phyloP scores from a whole-genome alignment of 2,329 filamentous ascomycete genomes.

The Trichophyton verrucosum region DNA sequence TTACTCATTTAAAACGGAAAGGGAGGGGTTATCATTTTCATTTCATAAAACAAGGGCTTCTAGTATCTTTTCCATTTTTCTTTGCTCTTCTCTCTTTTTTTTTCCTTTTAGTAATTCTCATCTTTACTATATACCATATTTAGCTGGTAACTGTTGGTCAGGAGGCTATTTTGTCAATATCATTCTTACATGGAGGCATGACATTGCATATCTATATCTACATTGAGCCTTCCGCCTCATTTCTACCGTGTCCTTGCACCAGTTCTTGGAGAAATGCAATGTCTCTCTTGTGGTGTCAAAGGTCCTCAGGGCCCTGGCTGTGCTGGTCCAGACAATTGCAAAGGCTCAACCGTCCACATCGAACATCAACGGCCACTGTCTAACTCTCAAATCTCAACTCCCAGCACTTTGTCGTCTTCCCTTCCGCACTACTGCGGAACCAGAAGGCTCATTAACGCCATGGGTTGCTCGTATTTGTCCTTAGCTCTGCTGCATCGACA shows the following conservation, averaged over 20 bases:
- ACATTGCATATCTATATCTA: not conserved
- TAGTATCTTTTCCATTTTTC: not conserved
- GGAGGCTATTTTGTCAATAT: not conserved
- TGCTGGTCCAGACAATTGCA: too few species aligned
- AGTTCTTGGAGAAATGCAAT: not conserved
- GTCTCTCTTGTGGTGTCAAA: too few species aligned
- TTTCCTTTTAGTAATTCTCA: not conserved
- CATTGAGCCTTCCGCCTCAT: not conserved
- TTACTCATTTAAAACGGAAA: not conserved
- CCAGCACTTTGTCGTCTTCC: not conserved
- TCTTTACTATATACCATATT: not conserved
- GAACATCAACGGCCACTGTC: not conserved
- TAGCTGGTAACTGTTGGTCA: not conserved
- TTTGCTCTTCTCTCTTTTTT: not conserved
- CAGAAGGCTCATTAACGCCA: not conserved
- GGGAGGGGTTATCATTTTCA: not conserved
- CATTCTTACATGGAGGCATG: not conserved
- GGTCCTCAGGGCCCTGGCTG: too few species aligned
- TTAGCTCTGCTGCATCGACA: not conserved
- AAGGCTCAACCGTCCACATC: too few species aligned
- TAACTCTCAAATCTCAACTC: not conserved
- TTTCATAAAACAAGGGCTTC: not conserved
- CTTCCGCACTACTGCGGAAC: not conserved
- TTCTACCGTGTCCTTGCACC: not conserved
- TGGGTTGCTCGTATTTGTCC: not conserved